phyloP scores from a whole-genome alignment of 148 eudicot genomes.

The Nepenthes mirabilis region DNA sequence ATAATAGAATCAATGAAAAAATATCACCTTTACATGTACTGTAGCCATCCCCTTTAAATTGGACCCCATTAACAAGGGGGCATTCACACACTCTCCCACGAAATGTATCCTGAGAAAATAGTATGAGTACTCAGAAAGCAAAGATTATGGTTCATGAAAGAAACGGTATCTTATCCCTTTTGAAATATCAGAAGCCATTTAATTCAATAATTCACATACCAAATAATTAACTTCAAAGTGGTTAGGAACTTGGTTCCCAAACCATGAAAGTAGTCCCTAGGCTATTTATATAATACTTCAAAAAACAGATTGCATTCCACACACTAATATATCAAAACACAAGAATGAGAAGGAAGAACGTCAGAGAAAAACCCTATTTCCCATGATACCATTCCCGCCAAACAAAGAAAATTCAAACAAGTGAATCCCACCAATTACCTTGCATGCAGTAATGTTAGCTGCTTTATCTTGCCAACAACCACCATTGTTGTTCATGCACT shows the following conservation, averaged over 20 bases:
- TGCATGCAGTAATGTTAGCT: slow-evolving; percentile 87
- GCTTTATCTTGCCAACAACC: slow-evolving; percentile 95
- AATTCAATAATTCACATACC: background rate
- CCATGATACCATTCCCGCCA: background rate
- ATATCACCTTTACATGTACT: slow-evolving; percentile 63
- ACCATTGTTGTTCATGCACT: slow-evolving; percentile 84
- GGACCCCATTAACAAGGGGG: slow-evolving; percentile 86
- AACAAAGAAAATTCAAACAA: slow-evolving; percentile 2
- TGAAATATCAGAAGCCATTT: too few relatives aligned
- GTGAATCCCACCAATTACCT: slow-evolving; percentile 24
- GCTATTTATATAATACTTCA: background rate
- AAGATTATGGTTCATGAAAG: background rate
- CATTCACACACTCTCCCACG: slow-evolving; percentile 99
- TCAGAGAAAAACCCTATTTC: background rate
- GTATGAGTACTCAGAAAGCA: background rate
- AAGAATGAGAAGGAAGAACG: background rate
- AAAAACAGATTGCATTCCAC: too few relatives aligned
- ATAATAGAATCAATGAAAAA: slow-evolving; percentile 4
- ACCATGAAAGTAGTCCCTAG: background rate
- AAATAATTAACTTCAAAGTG: too few relatives aligned
- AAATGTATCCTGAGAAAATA: slow-evolving; percentile 63
- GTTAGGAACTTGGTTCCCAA: too few relatives aligned
- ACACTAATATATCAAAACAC: too few relatives aligned
- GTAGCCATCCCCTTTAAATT: slow-evolving; percentile 92
- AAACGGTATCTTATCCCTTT: background rate